Base-by-base conservation (phyloP, 768 basidiomycete species). In the Brasilioporus rufonigricans region DNA sequence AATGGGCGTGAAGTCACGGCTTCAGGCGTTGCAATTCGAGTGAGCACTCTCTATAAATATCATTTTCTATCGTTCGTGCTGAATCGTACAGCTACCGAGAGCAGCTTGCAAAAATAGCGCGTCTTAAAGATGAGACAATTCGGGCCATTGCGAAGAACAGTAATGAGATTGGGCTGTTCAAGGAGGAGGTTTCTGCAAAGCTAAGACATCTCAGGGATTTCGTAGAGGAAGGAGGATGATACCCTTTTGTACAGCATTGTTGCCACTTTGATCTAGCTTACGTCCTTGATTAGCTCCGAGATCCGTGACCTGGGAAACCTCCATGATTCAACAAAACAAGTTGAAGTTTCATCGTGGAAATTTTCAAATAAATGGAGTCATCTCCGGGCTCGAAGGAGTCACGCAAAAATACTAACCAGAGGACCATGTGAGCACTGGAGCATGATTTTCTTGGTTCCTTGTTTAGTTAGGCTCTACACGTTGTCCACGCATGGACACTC, bases 121-220 rank as follows among this genome's bases (percentile, higher is more conserved):
- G 88, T 46, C 66, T 92, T 27, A 86, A 83, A 60, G 89, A 93
- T 51, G 89, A 91, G 61, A 91, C 88, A 0, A 80, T 89, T 43
- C 83, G 88, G 0, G 86, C 86, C 18, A 89, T 93, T 56, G 81
- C 89, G 54, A 92, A 91, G 77, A 91, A 86, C 68, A 87, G 87
- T 62, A 88, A 87, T 58, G 91, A 92, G 58, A 89, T 91, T 33
- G 87, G 84, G 16, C 78, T 83, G 63, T 91, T 92, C 76, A 91
- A 91, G 71, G 82, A 86, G 50, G 86, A 87, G 55, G 83, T 91
- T 13, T 87, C 89, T 40, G 80, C 80, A 50, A 83, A 85, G 62
- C 77, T 93, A 27, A 77, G 80, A 61, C 80, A 86, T 59, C 74
- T 91, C 36, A 80, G 82, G 62, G 82, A 84, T 53, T 86, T 86